Evolutionary conservation across 176 grass and related monocot species (phyloP), one percentile per base, ranked within the genome.

Genomic region (Triticum timopheevii): DNA sequence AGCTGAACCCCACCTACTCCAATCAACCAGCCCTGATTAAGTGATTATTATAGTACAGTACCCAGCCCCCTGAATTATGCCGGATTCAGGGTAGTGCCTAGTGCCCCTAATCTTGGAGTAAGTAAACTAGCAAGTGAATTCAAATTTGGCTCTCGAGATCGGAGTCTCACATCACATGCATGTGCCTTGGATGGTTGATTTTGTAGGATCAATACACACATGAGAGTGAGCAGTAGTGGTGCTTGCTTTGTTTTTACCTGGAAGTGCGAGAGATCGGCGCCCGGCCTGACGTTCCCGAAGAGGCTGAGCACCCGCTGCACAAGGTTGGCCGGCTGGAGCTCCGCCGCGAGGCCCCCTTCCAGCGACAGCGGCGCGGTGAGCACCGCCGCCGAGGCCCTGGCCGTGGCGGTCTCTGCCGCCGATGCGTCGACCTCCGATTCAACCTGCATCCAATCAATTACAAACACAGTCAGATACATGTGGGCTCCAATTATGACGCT

Each of bases 231-330:
- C 17, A 79, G 1, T 39, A 23, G 22, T 23, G 5, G 1, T 23
- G 12, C 4, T 8, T 24, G 6, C 28, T 11, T 75, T 28, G 3
- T 10, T 39, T 70, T 73, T 83, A 89, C 97, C 93, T 96, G 92
- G 10, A 99, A 91, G 24, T 88, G 92, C 2, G 94, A 90, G 84
- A 99, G 97, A 83, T 99, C 97, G 4, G 94, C 90, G 25, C 97
- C 94, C 3, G 92, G 97, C 8, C 82, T 83, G 62, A 99, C 89
- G 75, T 91, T 96, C 28, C 94, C 64, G 82, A 99, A 94, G 15
- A 99, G 88, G 85, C 94, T 99, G 45, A 99, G 65, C 19, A 93
- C 79, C 3, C 92, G 85, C 83, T 94, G 92, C 75, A 85, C 82
- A 0, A 96, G 28, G 83, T 94, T 96, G 1, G 90, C 82, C 20